Percentiles rank a stretch among this genome's conserved stretches.
These are phyloP conservation scores for Albatrellus sp. DNA, from an alignment of 1,284 basidiomycete genomes.

Conservation along the genomic window DNA sequence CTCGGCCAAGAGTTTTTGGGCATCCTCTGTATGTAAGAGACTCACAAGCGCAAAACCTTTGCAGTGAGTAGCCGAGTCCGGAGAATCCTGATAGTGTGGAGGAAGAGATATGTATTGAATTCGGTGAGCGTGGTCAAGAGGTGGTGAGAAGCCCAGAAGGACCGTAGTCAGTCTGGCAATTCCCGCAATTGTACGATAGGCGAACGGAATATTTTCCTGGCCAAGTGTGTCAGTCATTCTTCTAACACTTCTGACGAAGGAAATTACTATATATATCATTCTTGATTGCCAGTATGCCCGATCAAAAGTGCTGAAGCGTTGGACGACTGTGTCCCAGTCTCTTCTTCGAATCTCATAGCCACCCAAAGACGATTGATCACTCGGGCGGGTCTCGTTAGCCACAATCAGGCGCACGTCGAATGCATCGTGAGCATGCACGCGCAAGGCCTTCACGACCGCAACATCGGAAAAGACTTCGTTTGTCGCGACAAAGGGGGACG, in stretches of 20 bases:
- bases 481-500: slow-evolving; percentile 19
- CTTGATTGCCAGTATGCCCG: slow-evolving; percentile 42
- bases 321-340: slow-evolving; percentile 23
- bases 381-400: slow-evolving; percentile 24
- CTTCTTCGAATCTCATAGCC: slow-evolving; percentile 50
- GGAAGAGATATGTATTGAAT: slow-evolving; percentile 46
- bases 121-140: slow-evolving; percentile 7
- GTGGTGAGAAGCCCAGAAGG: slow-evolving; percentile 22
- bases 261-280: slow-evolving; percentile 54
- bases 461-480: slow-evolving; percentile 27
- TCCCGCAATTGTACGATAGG: slow-evolving; percentile 32
- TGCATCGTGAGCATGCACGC: slow-evolving; percentile 25
- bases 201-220: slow-evolving; percentile 60
- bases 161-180: slow-evolving; percentile 32
- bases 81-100: slow-evolving; percentile 46
- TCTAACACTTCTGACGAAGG: neutral
- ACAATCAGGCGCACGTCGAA: slow-evolving; percentile 55
- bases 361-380: slow-evolving; percentile 20
- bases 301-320: slow-evolving; percentile 17
- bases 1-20: slow-evolving; percentile 25
- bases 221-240: neutral
- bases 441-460: slow-evolving; percentile 40
- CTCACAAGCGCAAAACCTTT: slow-evolving; percentile 66
- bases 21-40: slow-evolving; percentile 27
- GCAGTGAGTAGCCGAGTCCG: slow-evolving; percentile 36